These are phyloP conservation scores for Ganoderma lucidum DNA, from an alignment of 1,284 basidiomycete species.

Conservation along the genomic window DNA sequence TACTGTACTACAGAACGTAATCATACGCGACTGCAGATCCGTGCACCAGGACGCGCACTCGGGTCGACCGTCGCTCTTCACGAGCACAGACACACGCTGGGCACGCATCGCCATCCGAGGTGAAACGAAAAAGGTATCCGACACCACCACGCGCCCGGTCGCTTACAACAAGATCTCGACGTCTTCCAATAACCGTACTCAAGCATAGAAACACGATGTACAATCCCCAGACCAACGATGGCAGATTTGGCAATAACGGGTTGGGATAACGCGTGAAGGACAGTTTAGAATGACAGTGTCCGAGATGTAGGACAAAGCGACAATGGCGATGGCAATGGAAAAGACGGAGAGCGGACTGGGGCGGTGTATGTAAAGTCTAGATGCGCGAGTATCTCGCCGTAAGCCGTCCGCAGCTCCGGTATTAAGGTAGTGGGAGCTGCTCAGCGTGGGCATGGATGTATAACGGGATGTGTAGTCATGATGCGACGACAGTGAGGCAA, in stretches of 20 bases:
- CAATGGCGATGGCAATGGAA: background rate
- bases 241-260: background rate
- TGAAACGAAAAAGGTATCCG: too few species aligned
- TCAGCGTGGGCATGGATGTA: background rate
- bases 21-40: too few species aligned
- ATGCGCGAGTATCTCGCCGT: background rate
- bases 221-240: background rate
- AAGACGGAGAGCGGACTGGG: background rate
- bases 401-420: background rate
- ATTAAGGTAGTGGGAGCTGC: background rate
- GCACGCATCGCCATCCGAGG: too few species aligned
- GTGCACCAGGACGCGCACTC: too few species aligned
- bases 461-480: background rate
- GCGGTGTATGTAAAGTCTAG: background rate
- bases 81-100: too few species aligned
- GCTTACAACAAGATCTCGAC: constrained; percentile 1
- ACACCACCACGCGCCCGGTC: too few species aligned
- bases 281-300: constrained; percentile 4
- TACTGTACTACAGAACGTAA: too few species aligned
- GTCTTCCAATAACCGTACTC: constrained; percentile 9
- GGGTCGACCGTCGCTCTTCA: too few species aligned
- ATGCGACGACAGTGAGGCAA: background rate
- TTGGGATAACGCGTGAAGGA: constrained; percentile 1
- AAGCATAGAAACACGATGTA: constrained; percentile 3
- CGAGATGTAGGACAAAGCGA: background rate